Evolutionary conservation across 1,284 basidiomycete genomes (phyloP).

Genomic region (Ganoderma lucidum): DNA sequence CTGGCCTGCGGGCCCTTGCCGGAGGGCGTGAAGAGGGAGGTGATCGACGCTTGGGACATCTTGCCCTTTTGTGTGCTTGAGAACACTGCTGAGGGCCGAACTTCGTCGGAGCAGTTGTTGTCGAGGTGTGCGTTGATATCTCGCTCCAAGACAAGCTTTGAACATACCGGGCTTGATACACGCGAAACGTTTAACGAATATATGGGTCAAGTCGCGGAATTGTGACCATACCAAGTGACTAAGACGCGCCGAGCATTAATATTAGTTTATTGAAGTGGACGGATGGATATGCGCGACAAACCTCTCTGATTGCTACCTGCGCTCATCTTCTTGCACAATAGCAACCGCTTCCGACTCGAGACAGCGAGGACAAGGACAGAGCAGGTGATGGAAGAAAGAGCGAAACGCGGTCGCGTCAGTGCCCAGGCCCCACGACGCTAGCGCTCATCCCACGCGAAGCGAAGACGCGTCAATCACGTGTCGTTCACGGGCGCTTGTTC

Average conservation of each 20-base stretch:
- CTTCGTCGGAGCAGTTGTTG: constrained; percentile 47
- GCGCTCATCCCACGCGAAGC: neutral
- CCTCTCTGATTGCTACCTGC: constrained; percentile 1
- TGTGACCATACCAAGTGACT: constrained; percentile 23
- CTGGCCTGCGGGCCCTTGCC: constrained; percentile 19
- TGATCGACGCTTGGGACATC: constrained; percentile 36
- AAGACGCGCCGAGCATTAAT: constrained; percentile 10
- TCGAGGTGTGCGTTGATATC: constrained; percentile 60
- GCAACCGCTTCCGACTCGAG: neutral
- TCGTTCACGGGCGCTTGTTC: neutral
- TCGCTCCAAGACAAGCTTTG: constrained; percentile 47
- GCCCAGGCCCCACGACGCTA: neutral
- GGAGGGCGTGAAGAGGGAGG: constrained; percentile 42
- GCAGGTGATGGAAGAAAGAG: neutral
- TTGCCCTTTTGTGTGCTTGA: constrained; percentile 26
- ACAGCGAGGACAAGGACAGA: neutral
- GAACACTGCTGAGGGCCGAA: constrained; percentile 17
- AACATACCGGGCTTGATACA: constrained; percentile 53
- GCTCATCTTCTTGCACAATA: neutral
- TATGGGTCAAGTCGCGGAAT: neutral
- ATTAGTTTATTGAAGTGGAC: neutral
- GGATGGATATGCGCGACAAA: constrained; percentile 4
- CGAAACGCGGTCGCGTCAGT: neutral
- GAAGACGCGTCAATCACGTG: constrained; percentile 20
- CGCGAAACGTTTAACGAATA: neutral